Conservation (phyloP, 164 flowering plant species). For the Annona squamosa region DNA sequence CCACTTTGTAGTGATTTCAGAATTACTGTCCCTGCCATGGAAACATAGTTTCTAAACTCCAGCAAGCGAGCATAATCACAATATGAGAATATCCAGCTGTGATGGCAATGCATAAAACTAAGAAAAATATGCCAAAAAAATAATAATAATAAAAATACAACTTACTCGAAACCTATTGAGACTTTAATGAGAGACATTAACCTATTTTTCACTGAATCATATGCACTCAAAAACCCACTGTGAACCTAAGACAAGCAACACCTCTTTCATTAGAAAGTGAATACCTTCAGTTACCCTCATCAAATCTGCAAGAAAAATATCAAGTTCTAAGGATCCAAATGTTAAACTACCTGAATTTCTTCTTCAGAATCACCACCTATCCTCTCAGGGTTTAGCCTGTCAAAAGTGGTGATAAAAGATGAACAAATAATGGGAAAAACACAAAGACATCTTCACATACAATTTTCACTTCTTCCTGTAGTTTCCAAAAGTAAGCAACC, state of each 20-base stretch:
- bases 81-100: background rate
- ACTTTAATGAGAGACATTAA: conserved; percentile 63
- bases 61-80: background rate
- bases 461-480: background rate
- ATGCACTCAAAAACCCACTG: conserved; percentile 88
- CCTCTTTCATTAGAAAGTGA: background rate
- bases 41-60: background rate
- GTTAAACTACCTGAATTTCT: conserved; percentile 77
- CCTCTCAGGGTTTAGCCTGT: conserved; percentile 89
- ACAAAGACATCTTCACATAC: background rate
- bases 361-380: conserved; percentile 88
- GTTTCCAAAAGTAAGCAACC: background rate
- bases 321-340: background rate
- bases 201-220: conserved; percentile 86
- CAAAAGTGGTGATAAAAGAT: background rate
- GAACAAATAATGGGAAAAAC: background rate
- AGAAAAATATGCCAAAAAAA: background rate
- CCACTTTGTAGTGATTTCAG: conserved; percentile 52
- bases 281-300: background rate
- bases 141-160: background rate
- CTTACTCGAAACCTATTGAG: conserved; percentile 65
- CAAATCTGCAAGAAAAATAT: background rate
- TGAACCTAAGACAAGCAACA: conserved; percentile 61
- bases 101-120: background rate
- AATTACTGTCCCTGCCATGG: conserved; percentile 48